A percentile compares a stretch with the other conserved stretches of the same genome.
Evolutionary conservation across 2,329 filamentous ascomycete species (phyloP).

Genomic region (Dryadomyces quercivorus): DNA sequence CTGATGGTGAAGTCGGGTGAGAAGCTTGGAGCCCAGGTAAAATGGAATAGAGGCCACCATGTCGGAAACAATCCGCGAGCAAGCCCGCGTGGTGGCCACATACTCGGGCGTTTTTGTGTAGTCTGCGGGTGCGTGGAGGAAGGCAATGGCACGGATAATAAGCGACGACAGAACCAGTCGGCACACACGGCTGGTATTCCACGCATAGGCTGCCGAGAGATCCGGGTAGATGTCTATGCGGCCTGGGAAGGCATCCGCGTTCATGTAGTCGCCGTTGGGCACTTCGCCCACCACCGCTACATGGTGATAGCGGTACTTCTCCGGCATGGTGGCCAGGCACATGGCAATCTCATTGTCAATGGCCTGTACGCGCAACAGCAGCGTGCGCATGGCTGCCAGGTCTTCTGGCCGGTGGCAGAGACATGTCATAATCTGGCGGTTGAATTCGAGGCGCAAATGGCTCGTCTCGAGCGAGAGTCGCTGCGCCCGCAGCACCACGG

Average conservation of each 20-base stretch:
- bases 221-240: conserved; percentile 47
- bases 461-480: conserved; percentile 39
- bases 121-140: conserved; percentile 45
- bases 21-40: conserved; percentile 33
- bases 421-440: conserved; percentile 30
- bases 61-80: conserved; percentile 41
- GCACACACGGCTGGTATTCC: conserved; percentile 41
- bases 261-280: conserved; percentile 36
- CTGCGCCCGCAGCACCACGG: conserved; percentile 33
- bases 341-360: conserved; percentile 38
- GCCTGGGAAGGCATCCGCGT: conserved; percentile 46
- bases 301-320: conserved; percentile 35
- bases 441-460: conserved; percentile 44
- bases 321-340: conserved; percentile 39
- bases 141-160: conserved; percentile 46
- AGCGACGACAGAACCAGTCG: conserved; percentile 42
- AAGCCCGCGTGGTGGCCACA: conserved; percentile 37
- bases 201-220: conserved; percentile 42
- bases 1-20: background rate
- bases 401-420: conserved; percentile 34
- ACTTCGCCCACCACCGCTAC: conserved; percentile 45
- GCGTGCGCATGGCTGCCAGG: conserved; percentile 35
- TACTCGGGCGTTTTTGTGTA: conserved; percentile 52
- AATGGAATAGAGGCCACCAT: conserved; percentile 48
- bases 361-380: conserved; percentile 38